Evolutionary conservation across 2,329 filamentous ascomycete species (phyloP).

Genomic region (Periconia sp.): DNA sequence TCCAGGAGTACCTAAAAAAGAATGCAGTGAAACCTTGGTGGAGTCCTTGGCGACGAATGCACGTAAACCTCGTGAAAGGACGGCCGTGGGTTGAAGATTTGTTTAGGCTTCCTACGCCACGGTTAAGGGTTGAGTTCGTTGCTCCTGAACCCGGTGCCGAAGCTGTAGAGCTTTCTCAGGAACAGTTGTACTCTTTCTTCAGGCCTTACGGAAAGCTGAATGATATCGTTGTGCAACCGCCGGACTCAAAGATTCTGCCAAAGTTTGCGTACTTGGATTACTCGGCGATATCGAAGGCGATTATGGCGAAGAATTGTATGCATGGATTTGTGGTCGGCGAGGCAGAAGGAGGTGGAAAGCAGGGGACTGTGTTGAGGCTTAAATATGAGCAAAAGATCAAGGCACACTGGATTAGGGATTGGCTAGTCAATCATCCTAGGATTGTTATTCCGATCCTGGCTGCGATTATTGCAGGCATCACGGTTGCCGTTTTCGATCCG

Average conservation of each 20-base stretch:
- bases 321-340: conserved; percentile 80
- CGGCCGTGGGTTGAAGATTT: conserved; percentile 95
- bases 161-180: conserved; percentile 81
- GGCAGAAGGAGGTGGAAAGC: conserved; percentile 72
- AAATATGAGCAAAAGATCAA: conserved; percentile 84
- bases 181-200: conserved; percentile 85
- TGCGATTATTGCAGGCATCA: conserved; percentile 80
- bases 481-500: conserved; percentile 90
- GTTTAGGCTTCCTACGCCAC: conserved; percentile 76
- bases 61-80: conserved; percentile 77
- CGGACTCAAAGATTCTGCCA: conserved; percentile 84
- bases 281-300: conserved; percentile 72
- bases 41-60: conserved; percentile 78
- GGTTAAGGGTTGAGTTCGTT: conserved; percentile 84
- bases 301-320: conserved; percentile 91
- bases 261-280: conserved; percentile 84
- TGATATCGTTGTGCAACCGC: conserved; percentile 81
- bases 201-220: conserved; percentile 88
- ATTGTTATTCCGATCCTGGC: conserved; percentile 85
- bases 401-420: conserved; percentile 81
- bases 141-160: conserved; percentile 72
- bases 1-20: conserved; percentile 69
- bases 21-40: conserved; percentile 87
- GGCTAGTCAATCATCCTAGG: conserved; percentile 83
- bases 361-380: conserved; percentile 77